Evolutionary conservation across 805 yeast species (phyloP), one percentile per base, ranked within the genome.

Genomic region (Suhomyces canberraensis): DNA sequence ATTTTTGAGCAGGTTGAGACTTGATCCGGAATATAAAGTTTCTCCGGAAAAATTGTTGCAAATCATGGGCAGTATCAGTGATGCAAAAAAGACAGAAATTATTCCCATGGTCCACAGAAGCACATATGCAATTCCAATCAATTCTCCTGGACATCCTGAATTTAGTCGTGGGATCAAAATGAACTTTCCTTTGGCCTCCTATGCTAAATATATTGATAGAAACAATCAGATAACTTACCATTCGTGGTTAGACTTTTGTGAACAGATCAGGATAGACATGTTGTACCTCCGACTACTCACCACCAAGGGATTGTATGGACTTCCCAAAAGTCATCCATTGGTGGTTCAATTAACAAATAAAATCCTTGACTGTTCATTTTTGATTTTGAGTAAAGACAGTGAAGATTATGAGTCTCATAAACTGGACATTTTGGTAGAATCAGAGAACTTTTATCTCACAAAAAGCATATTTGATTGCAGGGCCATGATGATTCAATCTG

Each of bases 121-220:
- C 2, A 48, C 54, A 1, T 60, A 46, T 34, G 42, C 35, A 17
- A 56, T 64, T 14, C 67, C 68, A 4, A 18, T 14, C 3, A 19
- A 36, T 11, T 50, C 61, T 14, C 52, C 49, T 8, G 58, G 50
- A 4, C 69, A 65, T 36, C 69, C 70, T 0, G 49, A 50, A 4
- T 60, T 50, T 28, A 40, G 45, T 26, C 13, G 16, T 34, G 20
- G 29, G 11, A 15, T 15, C 28, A 22, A 16, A 4, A 25, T 26
- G 3, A 33, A 25, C 8, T 37, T 60, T n/a, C 62, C 61, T 0
- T 30, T 29, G 4, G 37, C 59, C 8, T 59, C 61, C 4, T 59
- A 52, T 36, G 54, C 51, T 2, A 33, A 29, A 16, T 27, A 37
- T 15, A 24, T 18, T 4, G 28, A 32, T 11, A 15, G 15, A 1